phyloP scores from a whole-genome alignment of 805 yeast species.

The Lipomyces anomalus region DNA sequence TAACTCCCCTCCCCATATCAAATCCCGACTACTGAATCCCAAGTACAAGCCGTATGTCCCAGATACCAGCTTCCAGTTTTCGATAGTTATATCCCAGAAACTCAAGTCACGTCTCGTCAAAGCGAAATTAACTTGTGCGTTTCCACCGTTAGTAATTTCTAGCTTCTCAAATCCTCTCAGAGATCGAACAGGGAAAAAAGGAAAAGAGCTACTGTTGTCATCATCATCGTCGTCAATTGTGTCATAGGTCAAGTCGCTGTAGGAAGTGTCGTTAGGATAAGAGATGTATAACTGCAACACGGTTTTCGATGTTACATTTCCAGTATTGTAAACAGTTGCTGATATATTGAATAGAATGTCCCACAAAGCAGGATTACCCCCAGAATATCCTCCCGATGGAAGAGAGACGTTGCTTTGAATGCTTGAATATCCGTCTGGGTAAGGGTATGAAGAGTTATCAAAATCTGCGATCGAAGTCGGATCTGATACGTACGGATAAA shows the following conservation, averaged over 20 bases:
- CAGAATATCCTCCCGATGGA: conserved; percentile 45
- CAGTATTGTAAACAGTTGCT: conserved; percentile 46
- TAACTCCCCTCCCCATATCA: too few relatives aligned
- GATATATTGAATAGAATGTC: conserved; percentile 43
- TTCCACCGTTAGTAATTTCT: conserved; percentile 40
- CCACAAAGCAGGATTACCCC: conserved; percentile 60
- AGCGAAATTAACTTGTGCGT: conserved; percentile 39
- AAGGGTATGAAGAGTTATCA: conserved; percentile 30
- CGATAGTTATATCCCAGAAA: conserved; percentile 50
- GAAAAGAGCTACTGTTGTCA: too few relatives aligned
- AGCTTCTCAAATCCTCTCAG: conserved; percentile 57
- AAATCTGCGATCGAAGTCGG: conserved; percentile 5
- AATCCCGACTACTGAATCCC: conserved; percentile 30
- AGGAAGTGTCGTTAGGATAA: conserved; percentile 41
- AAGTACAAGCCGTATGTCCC: conserved; percentile 51
- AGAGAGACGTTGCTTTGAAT: conserved; percentile 28
- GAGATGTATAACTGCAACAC: conserved; percentile 53
- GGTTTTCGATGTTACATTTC: conserved; percentile 42
- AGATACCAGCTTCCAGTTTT: conserved; percentile 54
- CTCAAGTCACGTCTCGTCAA: conserved; percentile 50
- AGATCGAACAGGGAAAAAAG: conserved; percentile 49
- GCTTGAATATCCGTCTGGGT: conserved; percentile 37
- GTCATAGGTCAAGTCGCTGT: conserved; percentile 28
- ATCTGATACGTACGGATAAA: conserved; percentile 28
- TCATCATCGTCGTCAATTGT: conserved; percentile 38